These are phyloP conservation scores for Dryas integrifolia DNA, from an alignment of 331 rosid genomes.

Conservation along the genomic window DNA sequence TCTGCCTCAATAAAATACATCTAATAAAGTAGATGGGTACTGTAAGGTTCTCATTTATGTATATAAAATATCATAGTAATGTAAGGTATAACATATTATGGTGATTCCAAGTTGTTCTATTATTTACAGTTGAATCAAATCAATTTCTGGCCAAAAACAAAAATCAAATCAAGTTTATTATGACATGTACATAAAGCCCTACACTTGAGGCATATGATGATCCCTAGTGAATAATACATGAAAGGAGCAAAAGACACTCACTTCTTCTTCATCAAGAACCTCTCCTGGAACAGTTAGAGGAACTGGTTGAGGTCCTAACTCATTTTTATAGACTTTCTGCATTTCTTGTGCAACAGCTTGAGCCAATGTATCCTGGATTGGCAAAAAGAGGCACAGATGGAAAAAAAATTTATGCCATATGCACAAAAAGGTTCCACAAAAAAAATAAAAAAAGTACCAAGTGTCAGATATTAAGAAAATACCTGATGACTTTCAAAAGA, in stretches of 20 bases:
- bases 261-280: constrained; percentile 76
- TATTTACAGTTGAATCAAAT: not conserved
- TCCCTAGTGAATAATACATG: not conserved
- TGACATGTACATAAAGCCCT: not conserved
- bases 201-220: not conserved
- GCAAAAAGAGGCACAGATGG: constrained; percentile 1
- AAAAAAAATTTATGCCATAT: not conserved
- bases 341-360: constrained; percentile 83
- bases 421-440: not conserved
- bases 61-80: not conserved
- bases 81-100: not conserved
- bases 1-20: constrained; percentile 80
- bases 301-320: constrained; percentile 84
- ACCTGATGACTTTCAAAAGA: constrained; percentile 83
- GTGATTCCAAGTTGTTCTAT: not conserved
- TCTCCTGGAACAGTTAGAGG: constrained; percentile 82
- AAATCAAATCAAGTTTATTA: not conserved
- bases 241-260: constrained; percentile 35
- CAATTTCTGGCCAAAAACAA: too few species aligned
- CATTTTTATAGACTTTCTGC: constrained; percentile 77
- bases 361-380: constrained; percentile 73
- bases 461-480: constrained; percentile 17
- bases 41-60: not conserved
- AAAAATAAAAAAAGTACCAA: not conserved
- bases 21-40: constrained; percentile 39